Conservation (phyloP, 2,329 filamentous ascomycete genomes). For the Zarea fungicola region DNA sequence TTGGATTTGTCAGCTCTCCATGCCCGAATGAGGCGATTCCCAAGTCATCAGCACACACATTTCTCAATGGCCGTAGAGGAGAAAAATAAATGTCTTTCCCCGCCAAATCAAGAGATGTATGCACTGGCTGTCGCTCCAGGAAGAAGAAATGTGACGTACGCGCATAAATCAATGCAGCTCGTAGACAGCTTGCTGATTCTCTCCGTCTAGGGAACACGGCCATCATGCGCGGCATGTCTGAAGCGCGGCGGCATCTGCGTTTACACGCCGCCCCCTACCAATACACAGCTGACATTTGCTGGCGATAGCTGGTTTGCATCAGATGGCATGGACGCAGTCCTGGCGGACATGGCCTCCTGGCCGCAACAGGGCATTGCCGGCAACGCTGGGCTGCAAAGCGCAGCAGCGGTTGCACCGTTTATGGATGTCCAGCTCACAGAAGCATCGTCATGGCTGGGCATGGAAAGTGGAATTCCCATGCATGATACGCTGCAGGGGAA, state of each 20-base stretch:
- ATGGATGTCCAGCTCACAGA: too few species aligned
- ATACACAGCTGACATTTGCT: neutral
- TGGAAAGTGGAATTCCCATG: neutral
- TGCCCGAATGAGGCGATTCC: neutral
- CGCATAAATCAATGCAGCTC: neutral
- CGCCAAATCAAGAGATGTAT: slow-evolving; percentile 22
- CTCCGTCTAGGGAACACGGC: slow-evolving; percentile 16
- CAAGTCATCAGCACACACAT: too few species aligned
- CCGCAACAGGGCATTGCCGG: neutral
- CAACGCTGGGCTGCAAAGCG: too few species aligned
- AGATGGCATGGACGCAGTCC: neutral
- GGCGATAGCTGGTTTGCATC: neutral
- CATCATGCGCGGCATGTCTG: slow-evolving; percentile 17
- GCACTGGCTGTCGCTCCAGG: slow-evolving; percentile 20
- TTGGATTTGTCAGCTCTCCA: slow-evolving; percentile 4
- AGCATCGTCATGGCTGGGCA: neutral
- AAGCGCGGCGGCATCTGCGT: slow-evolving; percentile 20
- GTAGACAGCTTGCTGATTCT: neutral
- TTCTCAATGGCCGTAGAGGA: slow-evolving; percentile 35
- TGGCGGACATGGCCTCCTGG: neutral
- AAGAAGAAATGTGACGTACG: slow-evolving; percentile 24
- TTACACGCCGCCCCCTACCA: slow-evolving; percentile 6
- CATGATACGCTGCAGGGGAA: neutral
- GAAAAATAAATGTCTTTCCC: slow-evolving; percentile 32
- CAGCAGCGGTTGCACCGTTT: neutral